phyloP scores from a whole-genome alignment of 495 filamentous ascomycete species.

The Daldinia bambusicola region DNA sequence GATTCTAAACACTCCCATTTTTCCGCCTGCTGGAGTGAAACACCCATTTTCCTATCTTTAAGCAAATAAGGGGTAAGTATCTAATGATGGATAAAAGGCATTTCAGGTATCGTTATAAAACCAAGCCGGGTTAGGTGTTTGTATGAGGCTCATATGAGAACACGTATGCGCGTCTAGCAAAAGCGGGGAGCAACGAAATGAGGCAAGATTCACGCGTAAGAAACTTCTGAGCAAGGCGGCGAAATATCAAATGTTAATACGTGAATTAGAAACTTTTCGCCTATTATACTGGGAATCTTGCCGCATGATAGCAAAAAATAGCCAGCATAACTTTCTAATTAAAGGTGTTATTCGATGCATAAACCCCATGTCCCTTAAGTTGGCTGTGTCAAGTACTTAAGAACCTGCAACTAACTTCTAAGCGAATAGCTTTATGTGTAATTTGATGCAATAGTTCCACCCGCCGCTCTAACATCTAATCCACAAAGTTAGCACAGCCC shows the following conservation, averaged over 20 bases:
- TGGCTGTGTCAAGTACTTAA: too few relatives aligned
- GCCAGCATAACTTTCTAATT: not conserved
- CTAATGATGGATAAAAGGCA: too few relatives aligned
- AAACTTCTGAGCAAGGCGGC: too few relatives aligned
- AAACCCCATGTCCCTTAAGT: not conserved
- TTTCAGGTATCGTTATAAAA: too few relatives aligned
- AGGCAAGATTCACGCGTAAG: too few relatives aligned
- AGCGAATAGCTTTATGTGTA: not conserved
- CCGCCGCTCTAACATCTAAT: slow-evolving; percentile 9
- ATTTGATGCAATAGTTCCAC: not conserved
- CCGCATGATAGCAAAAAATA: not conserved
- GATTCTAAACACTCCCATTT: not conserved
- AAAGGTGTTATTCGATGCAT: not conserved
- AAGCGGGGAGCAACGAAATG: too few relatives aligned
- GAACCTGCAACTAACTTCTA: not conserved
- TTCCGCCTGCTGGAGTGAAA: not conserved
- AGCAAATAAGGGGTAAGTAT: too few relatives aligned
- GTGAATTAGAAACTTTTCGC: not conserved
- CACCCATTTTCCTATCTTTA: not conserved
- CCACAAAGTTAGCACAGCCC: slow-evolving; percentile 62
- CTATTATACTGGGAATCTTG: not conserved
- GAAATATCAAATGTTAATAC: not conserved
- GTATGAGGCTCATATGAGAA: too few relatives aligned
- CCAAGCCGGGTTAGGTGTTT: too few relatives aligned
- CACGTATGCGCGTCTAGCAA: too few relatives aligned